phyloP scores from a whole-genome alignment of 1,139 yeast species.

The Blastobotrys illinoisensis region DNA sequence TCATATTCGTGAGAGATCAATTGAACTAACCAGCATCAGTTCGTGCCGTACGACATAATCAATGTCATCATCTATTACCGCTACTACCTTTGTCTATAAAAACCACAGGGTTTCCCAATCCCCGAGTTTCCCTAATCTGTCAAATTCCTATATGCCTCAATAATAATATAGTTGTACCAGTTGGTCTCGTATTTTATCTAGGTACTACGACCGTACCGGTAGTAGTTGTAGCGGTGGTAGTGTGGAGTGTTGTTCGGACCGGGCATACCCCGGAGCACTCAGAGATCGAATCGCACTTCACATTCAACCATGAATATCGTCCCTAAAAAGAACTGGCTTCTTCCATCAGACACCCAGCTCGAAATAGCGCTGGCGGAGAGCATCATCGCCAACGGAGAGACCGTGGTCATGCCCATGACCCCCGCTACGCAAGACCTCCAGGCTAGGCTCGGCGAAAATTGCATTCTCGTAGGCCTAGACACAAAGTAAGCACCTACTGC shows the following conservation, averaged over 20 bases:
- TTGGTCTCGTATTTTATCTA: too few relatives aligned
- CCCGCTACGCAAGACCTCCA: neutral
- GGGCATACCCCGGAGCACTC: neutral
- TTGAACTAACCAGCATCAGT: neutral
- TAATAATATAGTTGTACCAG: too few relatives aligned
- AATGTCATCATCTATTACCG: too few relatives aligned
- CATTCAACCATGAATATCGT: neutral
- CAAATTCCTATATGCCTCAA: too few relatives aligned
- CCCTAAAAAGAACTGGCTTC: constrained; percentile 3
- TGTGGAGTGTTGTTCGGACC: too few relatives aligned
- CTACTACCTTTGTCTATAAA: too few relatives aligned
- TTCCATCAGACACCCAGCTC: constrained; percentile 4
- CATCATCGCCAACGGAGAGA: constrained; percentile 4
- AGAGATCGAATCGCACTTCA: neutral
- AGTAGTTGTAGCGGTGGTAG: too few relatives aligned
- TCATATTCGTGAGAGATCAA: neutral
- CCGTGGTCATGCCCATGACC: constrained; percentile 1
- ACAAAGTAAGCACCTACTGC: constrained; percentile 1
- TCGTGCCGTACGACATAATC: neutral
- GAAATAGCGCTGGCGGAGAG: constrained; percentile 6
- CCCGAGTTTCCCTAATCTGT: too few relatives aligned
- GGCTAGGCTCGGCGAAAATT: neutral
- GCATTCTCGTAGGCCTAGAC: constrained; percentile 1
- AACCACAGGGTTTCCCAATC: too few relatives aligned
- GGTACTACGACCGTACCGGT: too few relatives aligned